A percentile compares a stretch with the other conserved stretches of the same genome.
These are phyloP conservation scores for Coemansia sp. DNA, from an alignment of 192 early-diverging fungal genomes.

Conservation along the genomic window DNA sequence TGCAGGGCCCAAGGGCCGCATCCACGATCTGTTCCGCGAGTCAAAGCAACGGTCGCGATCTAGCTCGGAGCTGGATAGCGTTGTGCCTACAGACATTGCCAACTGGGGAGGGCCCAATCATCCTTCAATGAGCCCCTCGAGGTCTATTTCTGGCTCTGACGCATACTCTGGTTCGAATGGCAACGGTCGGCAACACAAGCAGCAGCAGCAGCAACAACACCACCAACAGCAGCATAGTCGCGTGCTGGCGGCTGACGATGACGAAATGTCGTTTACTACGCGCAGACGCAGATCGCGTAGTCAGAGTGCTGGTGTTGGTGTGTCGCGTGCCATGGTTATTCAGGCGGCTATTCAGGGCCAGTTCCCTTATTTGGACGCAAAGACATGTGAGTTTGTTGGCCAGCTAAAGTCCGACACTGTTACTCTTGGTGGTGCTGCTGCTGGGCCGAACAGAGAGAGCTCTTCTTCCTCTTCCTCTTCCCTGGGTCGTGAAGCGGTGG, in stretches of 20 bases:
- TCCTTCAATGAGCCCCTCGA: no score
- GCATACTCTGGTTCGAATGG: no score
- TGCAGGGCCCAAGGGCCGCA: conserved; percentile 28
- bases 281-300: conserved; percentile 47
- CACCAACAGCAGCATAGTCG: neutral
- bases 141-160: no score
- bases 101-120: conserved; percentile 13
- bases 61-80: conserved; percentile 50
- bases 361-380: conserved; percentile 52
- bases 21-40: conserved; percentile 43
- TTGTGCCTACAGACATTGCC: conserved; percentile 40
- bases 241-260: neutral
- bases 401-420: conserved; percentile 48
- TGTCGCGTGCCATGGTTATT: conserved; percentile 54
- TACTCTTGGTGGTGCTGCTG: conserved; percentile 40
- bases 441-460: conserved; percentile 4
- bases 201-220: neutral
- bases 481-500: conserved; percentile 1
- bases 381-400: conserved; percentile 56
- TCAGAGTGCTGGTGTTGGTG: conserved; percentile 52
- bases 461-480: neutral
- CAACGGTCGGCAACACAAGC: no score
- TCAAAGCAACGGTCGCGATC: conserved; percentile 49
- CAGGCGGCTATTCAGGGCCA: conserved; percentile 50
- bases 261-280: conserved; percentile 28